Evolutionary conservation across 306 rosid genomes (phyloP).

Genomic region (Prinsepia uniflora): DNA sequence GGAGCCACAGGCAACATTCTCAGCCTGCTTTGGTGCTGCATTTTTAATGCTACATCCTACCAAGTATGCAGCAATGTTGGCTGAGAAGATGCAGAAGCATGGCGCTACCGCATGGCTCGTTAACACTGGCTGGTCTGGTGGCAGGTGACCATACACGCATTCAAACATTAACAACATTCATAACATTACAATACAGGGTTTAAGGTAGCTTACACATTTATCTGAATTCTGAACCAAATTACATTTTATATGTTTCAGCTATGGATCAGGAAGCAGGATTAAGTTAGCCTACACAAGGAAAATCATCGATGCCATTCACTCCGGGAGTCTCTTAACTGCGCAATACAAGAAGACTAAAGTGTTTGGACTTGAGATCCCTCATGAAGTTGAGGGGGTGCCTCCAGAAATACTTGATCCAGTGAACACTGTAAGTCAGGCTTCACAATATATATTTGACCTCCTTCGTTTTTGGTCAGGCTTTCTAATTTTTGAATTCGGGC

Average conservation of each 20-base stretch:
- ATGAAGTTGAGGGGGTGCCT: slow-evolving; percentile 65
- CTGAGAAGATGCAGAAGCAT: slow-evolving; percentile 74
- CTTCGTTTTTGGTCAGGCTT: not conserved
- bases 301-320: slow-evolving; percentile 83
- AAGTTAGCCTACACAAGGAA: slow-evolving; percentile 66
- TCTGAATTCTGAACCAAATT: not conserved
- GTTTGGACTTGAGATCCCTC: slow-evolving; percentile 75
- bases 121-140: slow-evolving; percentile 89
- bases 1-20: slow-evolving; percentile 87
- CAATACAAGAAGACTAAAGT: slow-evolving; percentile 48
- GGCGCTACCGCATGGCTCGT: slow-evolving; percentile 92
- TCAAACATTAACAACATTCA: too few relatives aligned
- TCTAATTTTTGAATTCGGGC: not conserved
- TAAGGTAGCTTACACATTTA: too few relatives aligned
- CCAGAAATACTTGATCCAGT: slow-evolving; percentile 64
- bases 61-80: slow-evolving; percentile 90
- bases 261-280: slow-evolving; percentile 63
- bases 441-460: not conserved
- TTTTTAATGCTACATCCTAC: slow-evolving; percentile 89
- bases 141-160: slow-evolving; percentile 35
- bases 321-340: slow-evolving; percentile 56
- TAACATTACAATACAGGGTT: not conserved
- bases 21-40: slow-evolving; percentile 94
- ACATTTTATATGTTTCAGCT: slow-evolving; percentile 32
- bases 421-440: slow-evolving; percentile 51